A percentile compares a stretch with the other conserved stretches of the same genome.
Evolutionary conservation across 192 early-diverging fungal species (phyloP).

Genomic region (Mortierella alpina): DNA sequence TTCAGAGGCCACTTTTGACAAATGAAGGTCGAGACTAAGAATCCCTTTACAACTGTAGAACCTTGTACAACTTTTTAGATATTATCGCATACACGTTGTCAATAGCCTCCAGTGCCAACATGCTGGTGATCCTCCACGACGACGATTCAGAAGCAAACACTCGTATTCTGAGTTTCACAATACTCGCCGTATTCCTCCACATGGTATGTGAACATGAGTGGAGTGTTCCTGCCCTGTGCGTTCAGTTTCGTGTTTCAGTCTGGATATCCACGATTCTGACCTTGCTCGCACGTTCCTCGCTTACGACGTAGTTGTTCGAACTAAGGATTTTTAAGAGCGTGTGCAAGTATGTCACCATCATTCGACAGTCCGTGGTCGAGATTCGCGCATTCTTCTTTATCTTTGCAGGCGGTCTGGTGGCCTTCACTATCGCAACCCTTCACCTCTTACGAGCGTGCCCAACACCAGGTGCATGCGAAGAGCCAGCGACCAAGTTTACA

Average conservation of each 20-base stretch:
- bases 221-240: not conserved
- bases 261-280: too few relatives aligned
- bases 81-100: conserved; percentile 2
- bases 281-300: not conserved
- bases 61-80: conserved; percentile 18
- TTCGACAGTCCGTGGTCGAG: conserved; percentile 6
- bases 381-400: conserved; percentile 47
- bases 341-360: conserved; percentile 37
- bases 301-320: conserved; percentile 23
- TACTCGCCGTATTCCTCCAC: conserved; percentile 19
- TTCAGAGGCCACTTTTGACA: not conserved
- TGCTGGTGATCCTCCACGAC: not conserved
- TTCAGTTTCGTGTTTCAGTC: not conserved
- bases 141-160: not conserved
- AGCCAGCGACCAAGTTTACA: not conserved
- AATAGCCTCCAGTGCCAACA: conserved; percentile 8
- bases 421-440: conserved; percentile 21
- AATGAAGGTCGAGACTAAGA: not conserved
- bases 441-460: conserved; percentile 18
- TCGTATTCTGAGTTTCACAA: conserved; percentile 11
- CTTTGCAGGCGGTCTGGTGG: conserved; percentile 26
- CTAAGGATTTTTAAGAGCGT: conserved; percentile 28
- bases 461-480: not conserved
- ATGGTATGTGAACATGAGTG: not conserved
- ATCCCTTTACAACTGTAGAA: not conserved